Evolutionary conservation across 2,329 filamentous ascomycete genomes (phyloP).

Genomic region (Fusarium torulosum): DNA sequence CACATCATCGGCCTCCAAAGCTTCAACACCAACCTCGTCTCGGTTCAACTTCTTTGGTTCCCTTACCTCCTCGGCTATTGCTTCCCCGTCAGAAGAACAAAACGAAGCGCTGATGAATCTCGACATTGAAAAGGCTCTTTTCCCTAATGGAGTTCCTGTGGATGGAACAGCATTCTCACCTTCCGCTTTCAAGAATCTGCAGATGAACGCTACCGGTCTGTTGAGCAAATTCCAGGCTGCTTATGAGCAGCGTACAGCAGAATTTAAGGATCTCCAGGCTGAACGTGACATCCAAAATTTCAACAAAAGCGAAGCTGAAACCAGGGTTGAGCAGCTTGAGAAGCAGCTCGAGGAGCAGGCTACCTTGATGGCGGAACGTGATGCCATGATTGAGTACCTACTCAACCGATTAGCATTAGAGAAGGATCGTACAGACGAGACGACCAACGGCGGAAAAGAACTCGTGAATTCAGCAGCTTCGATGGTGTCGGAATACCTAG

Average conservation of each 20-base stretch:
- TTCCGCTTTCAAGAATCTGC: slow-evolving; percentile 71
- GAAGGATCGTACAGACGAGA: slow-evolving; percentile 60
- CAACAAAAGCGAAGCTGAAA: slow-evolving; percentile 68
- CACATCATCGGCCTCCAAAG: slow-evolving; percentile 53
- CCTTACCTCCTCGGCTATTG: slow-evolving; percentile 58
- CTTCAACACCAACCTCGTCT: slow-evolving; percentile 50
- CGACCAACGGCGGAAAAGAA: slow-evolving; percentile 48
- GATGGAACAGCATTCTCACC: slow-evolving; percentile 68
- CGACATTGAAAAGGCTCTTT: slow-evolving; percentile 67
- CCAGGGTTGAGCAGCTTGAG: slow-evolving; percentile 66
- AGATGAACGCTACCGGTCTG: slow-evolving; percentile 67
- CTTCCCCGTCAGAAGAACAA: slow-evolving; percentile 46
- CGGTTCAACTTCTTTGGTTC: slow-evolving; percentile 62
- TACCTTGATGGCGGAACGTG: slow-evolving; percentile 64
- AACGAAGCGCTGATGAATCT: slow-evolving; percentile 68
- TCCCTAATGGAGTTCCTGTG: slow-evolving; percentile 58
- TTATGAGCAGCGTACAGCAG: slow-evolving; percentile 65
- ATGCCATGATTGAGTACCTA: slow-evolving; percentile 63
- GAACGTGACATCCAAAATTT: slow-evolving; percentile 68
- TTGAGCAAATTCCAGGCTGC: slow-evolving; percentile 69
- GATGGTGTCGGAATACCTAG: slow-evolving; percentile 65
- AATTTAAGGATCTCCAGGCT: slow-evolving; percentile 63
- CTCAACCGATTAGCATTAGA: slow-evolving; percentile 65
- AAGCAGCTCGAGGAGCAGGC: slow-evolving; percentile 72
- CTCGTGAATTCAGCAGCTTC: slow-evolving; percentile 55